These are phyloP conservation scores for Castanea mollissima DNA, from an alignment of 306 rosid genomes.

Conservation along the genomic window DNA sequence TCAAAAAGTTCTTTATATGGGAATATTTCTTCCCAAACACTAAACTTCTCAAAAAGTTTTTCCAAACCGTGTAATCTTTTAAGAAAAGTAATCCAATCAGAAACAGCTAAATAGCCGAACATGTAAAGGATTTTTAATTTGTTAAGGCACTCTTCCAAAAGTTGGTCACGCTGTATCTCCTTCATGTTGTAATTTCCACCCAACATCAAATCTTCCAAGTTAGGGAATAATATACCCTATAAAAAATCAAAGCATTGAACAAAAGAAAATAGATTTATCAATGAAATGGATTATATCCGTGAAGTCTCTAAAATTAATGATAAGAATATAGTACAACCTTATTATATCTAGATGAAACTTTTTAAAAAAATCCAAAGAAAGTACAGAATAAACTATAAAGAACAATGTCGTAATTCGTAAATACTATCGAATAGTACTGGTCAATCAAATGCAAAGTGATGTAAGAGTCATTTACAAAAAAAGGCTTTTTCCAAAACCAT, in stretches of 20 bases:
- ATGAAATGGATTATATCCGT: not conserved
- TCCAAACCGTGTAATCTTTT: not conserved
- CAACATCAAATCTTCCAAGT: not conserved
- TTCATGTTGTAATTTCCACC: no score
- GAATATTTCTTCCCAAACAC: not conserved
- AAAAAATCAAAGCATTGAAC: not conserved
- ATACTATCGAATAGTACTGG: no score
- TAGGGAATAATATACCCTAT: constrained; percentile 10
- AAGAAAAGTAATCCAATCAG: not conserved
- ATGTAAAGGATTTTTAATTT: not conserved
- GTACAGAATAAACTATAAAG: not conserved
- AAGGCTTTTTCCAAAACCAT: no score
- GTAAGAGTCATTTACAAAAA: no score
- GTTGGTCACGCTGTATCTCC: not conserved
- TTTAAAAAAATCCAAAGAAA: not conserved
- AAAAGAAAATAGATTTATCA: not conserved
- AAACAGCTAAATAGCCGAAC: not conserved
- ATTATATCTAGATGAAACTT: not conserved
- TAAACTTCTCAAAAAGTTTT: accelerated
- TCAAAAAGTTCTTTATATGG: not conserved
- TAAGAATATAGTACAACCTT: no score
- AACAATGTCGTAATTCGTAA: not conserved
- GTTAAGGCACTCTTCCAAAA: not conserved
- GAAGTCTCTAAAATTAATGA: not conserved
- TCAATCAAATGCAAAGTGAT: no score